Evolutionary conservation across 768 basidiomycete species (phyloP).

Genomic region (Saitozyma podzolica): DNA sequence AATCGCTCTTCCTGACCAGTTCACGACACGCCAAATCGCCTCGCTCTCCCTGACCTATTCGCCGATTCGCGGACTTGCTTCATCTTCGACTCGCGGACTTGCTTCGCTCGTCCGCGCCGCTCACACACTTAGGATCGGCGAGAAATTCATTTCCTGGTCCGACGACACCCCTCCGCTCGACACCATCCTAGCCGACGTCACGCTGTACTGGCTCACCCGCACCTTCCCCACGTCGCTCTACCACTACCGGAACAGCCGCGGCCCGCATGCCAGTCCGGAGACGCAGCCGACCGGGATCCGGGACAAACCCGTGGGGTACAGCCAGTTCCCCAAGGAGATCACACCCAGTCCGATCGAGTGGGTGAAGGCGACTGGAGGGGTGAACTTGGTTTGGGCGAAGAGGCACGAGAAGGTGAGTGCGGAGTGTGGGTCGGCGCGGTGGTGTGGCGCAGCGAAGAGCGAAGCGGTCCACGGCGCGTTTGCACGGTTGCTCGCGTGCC

Average conservation of each 20-base stretch:
- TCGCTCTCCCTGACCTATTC: too few species aligned
- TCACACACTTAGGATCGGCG: slow-evolving; percentile 43
- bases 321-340: slow-evolving; percentile 48
- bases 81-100: too few species aligned
- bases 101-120: too few species aligned
- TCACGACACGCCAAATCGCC: too few species aligned
- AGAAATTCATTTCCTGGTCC: slow-evolving; percentile 49
- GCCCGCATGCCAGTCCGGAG: slow-evolving; percentile 5
- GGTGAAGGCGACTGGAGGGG: slow-evolving; percentile 33
- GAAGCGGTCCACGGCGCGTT: too few species aligned
- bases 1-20: too few species aligned
- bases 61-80: too few species aligned
- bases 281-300: slow-evolving; percentile 11
- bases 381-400: slow-evolving; percentile 43
- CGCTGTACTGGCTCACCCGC: slow-evolving; percentile 47
- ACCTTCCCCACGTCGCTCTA: slow-evolving; percentile 24
- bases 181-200: slow-evolving; percentile 38
- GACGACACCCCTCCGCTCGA: slow-evolving; percentile 31
- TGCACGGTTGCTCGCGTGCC: too few species aligned
- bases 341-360: slow-evolving; percentile 37
- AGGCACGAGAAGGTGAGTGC: slow-evolving; percentile 45
- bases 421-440: too few species aligned
- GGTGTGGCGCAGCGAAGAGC: too few species aligned
- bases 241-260: slow-evolving; percentile 20
- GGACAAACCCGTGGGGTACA: slow-evolving; percentile 44